Conservation (phyloP, 805 yeast species). For the Ogataea ganodermae region DNA sequence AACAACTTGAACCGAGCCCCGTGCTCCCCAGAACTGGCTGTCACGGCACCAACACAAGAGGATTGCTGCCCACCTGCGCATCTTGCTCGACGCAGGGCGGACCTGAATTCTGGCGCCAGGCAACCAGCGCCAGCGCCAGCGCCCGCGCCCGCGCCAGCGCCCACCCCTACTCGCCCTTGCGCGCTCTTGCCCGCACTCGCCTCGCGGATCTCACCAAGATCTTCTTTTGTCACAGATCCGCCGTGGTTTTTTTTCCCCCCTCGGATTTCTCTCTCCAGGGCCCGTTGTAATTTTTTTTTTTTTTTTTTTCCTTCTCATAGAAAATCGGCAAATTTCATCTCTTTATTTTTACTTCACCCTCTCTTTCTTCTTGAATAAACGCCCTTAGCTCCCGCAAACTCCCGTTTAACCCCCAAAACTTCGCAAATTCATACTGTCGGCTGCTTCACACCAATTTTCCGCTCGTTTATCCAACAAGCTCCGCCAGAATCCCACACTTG, state of each 20-base stretch:
- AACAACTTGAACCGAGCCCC: background rate
- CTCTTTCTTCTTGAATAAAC: background rate
- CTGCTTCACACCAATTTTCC: background rate
- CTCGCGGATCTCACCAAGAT: background rate
- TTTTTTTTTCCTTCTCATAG: background rate
- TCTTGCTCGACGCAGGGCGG: too few species aligned
- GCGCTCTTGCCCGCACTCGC: background rate
- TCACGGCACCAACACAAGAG: too few species aligned
- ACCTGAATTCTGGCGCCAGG: too few species aligned
- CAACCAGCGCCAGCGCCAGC: too few species aligned
- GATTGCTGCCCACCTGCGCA: too few species aligned
- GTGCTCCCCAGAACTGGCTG: too few species aligned
- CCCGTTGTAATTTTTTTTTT: slow-evolving; percentile 1
- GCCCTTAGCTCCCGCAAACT: background rate
- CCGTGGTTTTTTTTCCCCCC: background rate
- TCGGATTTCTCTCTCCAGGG: slow-evolving; percentile 1
- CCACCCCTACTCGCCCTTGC: too few species aligned
- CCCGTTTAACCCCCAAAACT: background rate
- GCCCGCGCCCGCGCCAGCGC: too few species aligned
- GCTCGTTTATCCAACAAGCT: background rate
- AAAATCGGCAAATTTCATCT: background rate
- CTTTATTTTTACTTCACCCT: background rate
- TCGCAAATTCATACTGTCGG: background rate
- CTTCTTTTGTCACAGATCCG: background rate
- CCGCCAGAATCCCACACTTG: background rate